phyloP scores from a whole-genome alignment of 306 rosid genomes.

The Corylus americana region DNA sequence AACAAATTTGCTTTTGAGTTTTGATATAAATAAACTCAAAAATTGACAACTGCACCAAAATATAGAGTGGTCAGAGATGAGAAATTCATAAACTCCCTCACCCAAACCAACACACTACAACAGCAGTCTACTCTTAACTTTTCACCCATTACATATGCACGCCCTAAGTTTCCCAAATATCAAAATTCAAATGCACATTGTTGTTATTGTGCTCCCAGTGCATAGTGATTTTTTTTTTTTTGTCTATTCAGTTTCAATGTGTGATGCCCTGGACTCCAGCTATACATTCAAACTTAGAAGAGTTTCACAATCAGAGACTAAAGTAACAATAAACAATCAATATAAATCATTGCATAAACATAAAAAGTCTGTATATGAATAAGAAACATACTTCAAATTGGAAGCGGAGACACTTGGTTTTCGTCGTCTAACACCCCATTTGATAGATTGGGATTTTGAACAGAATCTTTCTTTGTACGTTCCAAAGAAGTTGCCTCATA shows the following conservation, averaged over 20 bases:
- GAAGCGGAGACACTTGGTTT: conserved; percentile 75
- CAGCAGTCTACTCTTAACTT: neutral
- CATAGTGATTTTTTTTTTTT: neutral
- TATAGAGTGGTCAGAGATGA: neutral
- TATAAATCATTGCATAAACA: conserved; percentile 13
- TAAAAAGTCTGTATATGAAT: conserved; percentile 9
- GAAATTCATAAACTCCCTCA: neutral
- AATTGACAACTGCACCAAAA: conserved; percentile 24
- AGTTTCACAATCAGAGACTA: conserved; percentile 4
- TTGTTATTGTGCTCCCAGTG: no score
- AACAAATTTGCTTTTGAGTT: conserved; percentile 14
- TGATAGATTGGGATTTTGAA: conserved; percentile 46
- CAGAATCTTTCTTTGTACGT: conserved; percentile 67
- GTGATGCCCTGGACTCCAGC: neutral
- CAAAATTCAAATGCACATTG: neutral
- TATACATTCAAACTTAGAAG: neutral
- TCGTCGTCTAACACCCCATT: conserved; percentile 59
- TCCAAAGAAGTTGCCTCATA: conserved; percentile 89
- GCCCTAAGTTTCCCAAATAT: neutral
- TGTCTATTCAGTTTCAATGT: neutral
- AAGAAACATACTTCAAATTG: conserved; percentile 72
- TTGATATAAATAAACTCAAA: neutral
- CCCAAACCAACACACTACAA: neutral
- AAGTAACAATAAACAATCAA: conserved; percentile 14
- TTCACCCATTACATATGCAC: neutral